Conservation (phyloP, 2,329 filamentous ascomycete species). For the Pseudogymnoascus sp. region DNA sequence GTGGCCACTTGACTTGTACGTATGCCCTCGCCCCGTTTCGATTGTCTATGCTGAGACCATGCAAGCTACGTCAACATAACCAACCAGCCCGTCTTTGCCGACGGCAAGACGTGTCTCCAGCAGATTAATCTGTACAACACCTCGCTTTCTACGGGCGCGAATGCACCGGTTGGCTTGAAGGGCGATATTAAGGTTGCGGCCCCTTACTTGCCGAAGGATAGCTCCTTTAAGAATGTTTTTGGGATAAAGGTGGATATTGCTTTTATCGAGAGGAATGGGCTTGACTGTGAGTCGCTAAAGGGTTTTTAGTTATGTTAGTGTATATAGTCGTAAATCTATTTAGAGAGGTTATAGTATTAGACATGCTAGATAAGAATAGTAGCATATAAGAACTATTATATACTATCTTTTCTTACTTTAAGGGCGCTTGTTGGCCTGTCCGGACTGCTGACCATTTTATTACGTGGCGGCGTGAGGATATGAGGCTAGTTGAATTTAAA, state of each 20-base stretch:
- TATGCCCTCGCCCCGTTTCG: conserved; percentile 32
- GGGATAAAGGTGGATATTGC: conserved; percentile 32
- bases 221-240: conserved; percentile 25
- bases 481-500: no score
- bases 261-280: conserved; percentile 35
- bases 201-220: conserved; percentile 29
- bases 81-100: conserved; percentile 45
- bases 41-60: conserved; percentile 28
- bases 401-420: no score
- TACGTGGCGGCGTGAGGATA: no score
- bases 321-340: no score
- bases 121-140: conserved; percentile 42
- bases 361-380: no score
- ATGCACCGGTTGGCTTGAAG: conserved; percentile 29
- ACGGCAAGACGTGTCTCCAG: conserved; percentile 36
- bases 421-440: no score
- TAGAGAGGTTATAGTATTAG: no score
- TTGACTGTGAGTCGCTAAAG: conserved; percentile 22
- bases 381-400: no score
- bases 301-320: conserved; percentile 15
- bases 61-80: conserved; percentile 40
- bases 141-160: conserved; percentile 30
- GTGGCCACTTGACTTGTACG: background rate
- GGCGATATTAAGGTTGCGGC: conserved; percentile 28
- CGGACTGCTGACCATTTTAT: no score